Percentiles rank a stretch among this genome's conserved stretches.
These are phyloP conservation scores for Boletus speciosus DNA, from an alignment of 768 basidiomycete genomes.

Conservation along the genomic window DNA sequence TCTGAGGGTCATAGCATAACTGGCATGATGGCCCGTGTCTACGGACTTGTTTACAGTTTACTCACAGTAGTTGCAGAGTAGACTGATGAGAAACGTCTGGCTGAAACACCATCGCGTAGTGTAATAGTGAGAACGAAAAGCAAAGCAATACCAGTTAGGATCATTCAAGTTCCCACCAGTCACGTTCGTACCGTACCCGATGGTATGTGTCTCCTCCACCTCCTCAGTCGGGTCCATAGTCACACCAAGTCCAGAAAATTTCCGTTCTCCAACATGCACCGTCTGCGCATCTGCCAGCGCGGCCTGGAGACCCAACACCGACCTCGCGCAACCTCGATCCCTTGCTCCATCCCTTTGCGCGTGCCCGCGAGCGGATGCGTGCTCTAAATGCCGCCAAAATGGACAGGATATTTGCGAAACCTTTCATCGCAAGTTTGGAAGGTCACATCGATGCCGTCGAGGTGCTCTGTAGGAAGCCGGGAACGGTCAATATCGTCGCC, in stretches of 20 bases:
- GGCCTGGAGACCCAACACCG: conserved; percentile 83
- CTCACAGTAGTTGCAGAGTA: not conserved
- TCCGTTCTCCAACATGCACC: conserved; percentile 83
- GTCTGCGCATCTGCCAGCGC: conserved; percentile 64
- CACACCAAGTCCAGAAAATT: conserved; percentile 59
- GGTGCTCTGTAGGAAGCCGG: conserved; percentile 67
- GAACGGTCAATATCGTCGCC: conserved; percentile 72
- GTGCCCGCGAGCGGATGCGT: conserved; percentile 87
- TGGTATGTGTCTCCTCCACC: conserved; percentile 11
- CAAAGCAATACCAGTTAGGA: too few species aligned
- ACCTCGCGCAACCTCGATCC: conserved; percentile 91
- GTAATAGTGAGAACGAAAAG: not conserved
- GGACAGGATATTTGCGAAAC: conserved; percentile 97
- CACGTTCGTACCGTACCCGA: conserved; percentile 5
- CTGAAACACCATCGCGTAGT: conserved; percentile 2
- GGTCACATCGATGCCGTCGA: conserved; percentile 97
- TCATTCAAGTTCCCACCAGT: conserved; percentile 2
- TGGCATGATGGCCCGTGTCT: not conserved
- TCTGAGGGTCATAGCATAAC: not conserved
- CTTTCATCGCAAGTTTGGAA: conserved; percentile 85
- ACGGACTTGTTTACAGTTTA: not conserved
- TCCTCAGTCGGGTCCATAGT: not conserved
- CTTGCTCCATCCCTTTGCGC: conserved; percentile 91
- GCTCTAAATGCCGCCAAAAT: conserved; percentile 96
- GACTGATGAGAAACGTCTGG: not conserved